phyloP scores from a whole-genome alignment of 1,284 basidiomycete genomes.

The Trichosporon sp. region DNA sequence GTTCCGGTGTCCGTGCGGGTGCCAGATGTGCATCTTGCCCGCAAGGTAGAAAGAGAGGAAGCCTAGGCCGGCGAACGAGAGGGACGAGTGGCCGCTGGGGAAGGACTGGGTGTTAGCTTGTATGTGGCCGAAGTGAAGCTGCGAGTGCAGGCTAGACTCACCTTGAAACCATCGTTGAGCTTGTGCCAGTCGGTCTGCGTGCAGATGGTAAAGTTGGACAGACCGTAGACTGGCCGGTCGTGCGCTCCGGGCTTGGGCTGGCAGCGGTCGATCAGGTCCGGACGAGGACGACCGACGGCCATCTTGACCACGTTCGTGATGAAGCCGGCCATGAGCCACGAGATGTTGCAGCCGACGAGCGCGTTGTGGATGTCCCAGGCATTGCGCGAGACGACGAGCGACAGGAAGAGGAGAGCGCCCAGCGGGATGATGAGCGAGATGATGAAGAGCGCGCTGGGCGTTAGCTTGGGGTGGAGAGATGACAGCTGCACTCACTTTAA shows the following conservation, averaged over 20 bases:
- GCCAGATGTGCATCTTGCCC: slow-evolving; percentile 88
- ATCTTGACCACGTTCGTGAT: slow-evolving; percentile 78
- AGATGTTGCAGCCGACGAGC: slow-evolving; percentile 67
- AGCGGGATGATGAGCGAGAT: slow-evolving; percentile 66
- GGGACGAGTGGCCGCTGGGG: slow-evolving; percentile 71
- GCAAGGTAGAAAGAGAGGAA: slow-evolving; percentile 84
- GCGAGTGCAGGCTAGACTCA: slow-evolving; percentile 16
- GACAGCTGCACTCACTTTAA: slow-evolving; percentile 48
- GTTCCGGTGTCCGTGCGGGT: slow-evolving; percentile 67
- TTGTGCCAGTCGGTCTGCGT: slow-evolving; percentile 59
- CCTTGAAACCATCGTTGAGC: slow-evolving; percentile 76
- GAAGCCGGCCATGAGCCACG: slow-evolving; percentile 67
- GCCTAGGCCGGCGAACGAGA: slow-evolving; percentile 86
- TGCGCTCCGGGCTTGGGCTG: slow-evolving; percentile 60
- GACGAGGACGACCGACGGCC: slow-evolving; percentile 78
- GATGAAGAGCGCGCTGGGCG: slow-evolving; percentile 56
- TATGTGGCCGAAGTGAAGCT: no score
- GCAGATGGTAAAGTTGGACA: slow-evolving; percentile 72
- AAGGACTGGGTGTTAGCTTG: slow-evolving; percentile 57
- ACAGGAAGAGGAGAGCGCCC: slow-evolving; percentile 62
- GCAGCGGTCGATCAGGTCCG: slow-evolving; percentile 77
- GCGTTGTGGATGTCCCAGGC: slow-evolving; percentile 86
- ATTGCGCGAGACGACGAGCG: slow-evolving; percentile 63
- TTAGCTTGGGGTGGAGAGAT: slow-evolving; percentile 32
- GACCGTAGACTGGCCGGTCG: slow-evolving; percentile 63